These are phyloP conservation scores for Rhizopogon salebrosus DNA, from an alignment of 768 basidiomycete genomes.

Conservation along the genomic window DNA sequence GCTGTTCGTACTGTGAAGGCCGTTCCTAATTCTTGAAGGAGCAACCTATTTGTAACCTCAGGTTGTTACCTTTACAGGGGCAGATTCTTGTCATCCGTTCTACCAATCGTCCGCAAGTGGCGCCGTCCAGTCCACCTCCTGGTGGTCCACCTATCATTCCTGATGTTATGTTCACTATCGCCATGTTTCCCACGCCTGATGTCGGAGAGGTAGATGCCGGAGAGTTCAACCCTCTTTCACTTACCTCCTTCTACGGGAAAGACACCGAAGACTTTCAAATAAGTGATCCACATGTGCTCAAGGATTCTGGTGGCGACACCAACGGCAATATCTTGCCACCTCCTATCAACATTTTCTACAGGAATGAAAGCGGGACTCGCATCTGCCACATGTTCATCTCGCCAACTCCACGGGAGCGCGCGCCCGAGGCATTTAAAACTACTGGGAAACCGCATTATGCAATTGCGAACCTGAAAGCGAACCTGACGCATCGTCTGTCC, in stretches of 20 bases:
- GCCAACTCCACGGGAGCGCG: slow-evolving; percentile 16
- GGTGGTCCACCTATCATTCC: slow-evolving; percentile 14
- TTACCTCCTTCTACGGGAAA: slow-evolving; percentile 25
- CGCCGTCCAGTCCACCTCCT: background rate
- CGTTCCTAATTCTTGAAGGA: slow-evolving; percentile 24
- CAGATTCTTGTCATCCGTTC: slow-evolving; percentile 49
- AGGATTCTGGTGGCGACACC: slow-evolving; percentile 12
- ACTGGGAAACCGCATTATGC: slow-evolving; percentile 25
- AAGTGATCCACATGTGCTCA: slow-evolving; percentile 23
- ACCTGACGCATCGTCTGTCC: slow-evolving; percentile 21
- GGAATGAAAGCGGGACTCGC: slow-evolving; percentile 22
- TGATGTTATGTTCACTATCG: slow-evolving; percentile 24
- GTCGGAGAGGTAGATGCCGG: slow-evolving; percentile 24
- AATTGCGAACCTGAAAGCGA: slow-evolving; percentile 20
- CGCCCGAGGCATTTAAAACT: slow-evolving; percentile 12
- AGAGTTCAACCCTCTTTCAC: slow-evolving; percentile 20
- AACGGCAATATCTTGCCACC: slow-evolving; percentile 22
- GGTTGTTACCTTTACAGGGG: slow-evolving; percentile 45
- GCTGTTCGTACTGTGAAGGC: slow-evolving; percentile 8
- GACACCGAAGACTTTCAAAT: slow-evolving; percentile 31
- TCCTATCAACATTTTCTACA: slow-evolving; percentile 29
- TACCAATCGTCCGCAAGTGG: slow-evolving; percentile 17
- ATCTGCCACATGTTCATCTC: slow-evolving; percentile 25
- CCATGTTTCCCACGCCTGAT: slow-evolving; percentile 26
- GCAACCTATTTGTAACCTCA: slow-evolving; percentile 47